phyloP scores from a whole-genome alignment of 176 grass and related monocot species.

The Aechmea fasciata region DNA sequence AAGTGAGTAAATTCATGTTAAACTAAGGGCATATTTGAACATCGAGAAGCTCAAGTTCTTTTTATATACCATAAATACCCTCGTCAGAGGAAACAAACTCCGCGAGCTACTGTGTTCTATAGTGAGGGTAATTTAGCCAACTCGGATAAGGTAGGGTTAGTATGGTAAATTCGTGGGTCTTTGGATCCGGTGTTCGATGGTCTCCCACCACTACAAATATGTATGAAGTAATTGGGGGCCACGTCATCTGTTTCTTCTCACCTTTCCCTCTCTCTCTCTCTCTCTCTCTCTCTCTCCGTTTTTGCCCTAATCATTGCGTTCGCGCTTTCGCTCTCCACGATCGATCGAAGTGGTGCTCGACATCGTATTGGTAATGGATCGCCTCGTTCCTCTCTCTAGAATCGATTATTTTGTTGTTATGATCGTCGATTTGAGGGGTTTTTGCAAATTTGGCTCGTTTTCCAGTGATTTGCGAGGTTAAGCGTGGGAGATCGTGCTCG shows the following conservation, averaged over 20 bases:
- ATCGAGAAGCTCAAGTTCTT: too few species aligned
- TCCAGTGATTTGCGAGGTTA: too few species aligned
- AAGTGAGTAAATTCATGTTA: too few species aligned
- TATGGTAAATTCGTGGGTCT: not conserved
- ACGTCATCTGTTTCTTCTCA: conserved; percentile 26
- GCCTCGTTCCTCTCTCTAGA: conserved; percentile 1
- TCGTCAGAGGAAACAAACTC: too few species aligned
- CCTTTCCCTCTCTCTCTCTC: conserved; percentile 10
- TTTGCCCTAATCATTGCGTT: not conserved
- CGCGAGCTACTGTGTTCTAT: not conserved
- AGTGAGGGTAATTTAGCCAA: not conserved
- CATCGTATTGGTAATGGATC: not conserved
- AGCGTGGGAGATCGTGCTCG: too few species aligned
- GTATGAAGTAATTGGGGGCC: conserved; percentile 4
- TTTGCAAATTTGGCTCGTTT: too few species aligned
- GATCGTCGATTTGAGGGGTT: too few species aligned
- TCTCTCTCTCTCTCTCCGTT: conserved; percentile 9
- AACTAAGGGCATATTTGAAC: too few species aligned
- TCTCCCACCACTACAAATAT: conserved; percentile 23
- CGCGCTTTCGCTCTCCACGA: conserved; percentile 1
- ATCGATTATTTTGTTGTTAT: not conserved
- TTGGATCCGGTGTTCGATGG: not conserved
- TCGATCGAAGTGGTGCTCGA: conserved; percentile 11
- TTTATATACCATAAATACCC: too few species aligned
- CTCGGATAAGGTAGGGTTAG: not conserved